Conservation (phyloP, 768 basidiomycete species). For the Cystofilobasidium ferigula region DNA sequence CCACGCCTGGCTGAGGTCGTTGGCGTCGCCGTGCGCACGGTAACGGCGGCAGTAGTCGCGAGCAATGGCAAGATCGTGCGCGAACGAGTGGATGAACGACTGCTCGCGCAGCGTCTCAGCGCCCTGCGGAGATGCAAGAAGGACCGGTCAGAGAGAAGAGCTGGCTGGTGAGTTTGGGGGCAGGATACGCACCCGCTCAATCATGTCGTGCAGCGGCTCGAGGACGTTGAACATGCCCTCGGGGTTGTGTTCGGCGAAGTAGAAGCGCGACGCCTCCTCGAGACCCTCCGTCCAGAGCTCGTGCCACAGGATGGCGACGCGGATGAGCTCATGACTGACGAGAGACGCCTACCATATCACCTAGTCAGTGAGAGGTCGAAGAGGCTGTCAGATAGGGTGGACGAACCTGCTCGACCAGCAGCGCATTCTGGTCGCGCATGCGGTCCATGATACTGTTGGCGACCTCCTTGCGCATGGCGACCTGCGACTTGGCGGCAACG, state of each 20-base stretch:
- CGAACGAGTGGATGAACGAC: conserved; percentile 87
- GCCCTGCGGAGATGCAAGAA: conserved; percentile 47
- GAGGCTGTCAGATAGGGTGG: background rate
- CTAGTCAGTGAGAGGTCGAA: background rate
- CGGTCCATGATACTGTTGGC: conserved; percentile 78
- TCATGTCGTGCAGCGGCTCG: conserved; percentile 82
- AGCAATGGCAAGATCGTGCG: conserved; percentile 81
- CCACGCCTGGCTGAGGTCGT: conserved; percentile 93
- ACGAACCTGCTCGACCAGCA: conserved; percentile 83
- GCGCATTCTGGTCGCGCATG: conserved; percentile 81
- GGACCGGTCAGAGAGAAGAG: background rate
- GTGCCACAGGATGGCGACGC: conserved; percentile 97
- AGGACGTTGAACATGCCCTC: conserved; percentile 91
- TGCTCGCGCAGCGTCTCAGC: conserved; percentile 89
- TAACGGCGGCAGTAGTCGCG: conserved; percentile 81
- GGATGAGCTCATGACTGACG: conserved; percentile 87
- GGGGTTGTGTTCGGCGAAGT: conserved; percentile 93
- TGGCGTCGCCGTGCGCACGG: conserved; percentile 70
- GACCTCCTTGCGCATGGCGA: conserved; percentile 63
- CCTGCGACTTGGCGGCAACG: conserved; percentile 93
- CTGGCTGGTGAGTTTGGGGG: conserved; percentile 37
- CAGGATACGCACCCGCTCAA: conserved; percentile 52
- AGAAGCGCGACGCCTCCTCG: conserved; percentile 90
- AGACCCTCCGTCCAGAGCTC: conserved; percentile 98
- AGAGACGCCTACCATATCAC: conserved; percentile 56